Evolutionary conservation across 768 basidiomycete genomes (phyloP), one percentile per base, ranked within the genome.

Genomic region (Coprinopsis strossmayeri): DNA sequence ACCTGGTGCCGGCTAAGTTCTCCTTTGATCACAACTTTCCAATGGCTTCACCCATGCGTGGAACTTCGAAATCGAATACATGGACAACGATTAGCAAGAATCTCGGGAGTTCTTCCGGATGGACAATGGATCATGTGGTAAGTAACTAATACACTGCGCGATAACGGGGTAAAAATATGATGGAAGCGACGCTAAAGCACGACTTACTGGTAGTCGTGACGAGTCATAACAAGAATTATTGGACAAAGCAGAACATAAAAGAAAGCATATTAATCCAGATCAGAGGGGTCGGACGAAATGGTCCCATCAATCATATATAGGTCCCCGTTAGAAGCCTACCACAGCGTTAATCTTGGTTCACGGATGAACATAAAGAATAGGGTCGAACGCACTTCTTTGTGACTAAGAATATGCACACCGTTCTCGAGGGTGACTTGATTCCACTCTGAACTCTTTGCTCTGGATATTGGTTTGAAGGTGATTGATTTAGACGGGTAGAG

Each of bases 401-500:
- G 78, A 1, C 61, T 71, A 18, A 78, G 53, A 34, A 92, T 83
- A 34, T 62, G 74, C 7, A 78, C 63, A 11, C 73, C 73, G 32
- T 72, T 73, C 46, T 83, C 77, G 11, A 91, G 56, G 0, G 71
- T 70, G 5, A 84, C 77, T 34, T 68, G 70, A 54, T 68, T 66
- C 87, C 87, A 90, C 32, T 77, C 74, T 3, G 73, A 69, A 17
- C 66, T 56, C 34, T 69, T 63, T 24, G 58, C 64, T 45, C 66
- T 68, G 1, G 59, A 59, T 34, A 65, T 62, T 10, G 69, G 61
- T 2, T 65, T 64, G 58, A 91, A 82, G 0, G 74, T 68, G 28
- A 91, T 71, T 2, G 74, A 69, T 59, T 76, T 82, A 2, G 73
- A 76, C 0, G 74, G 65, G 12, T 83, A 69, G 25, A 90, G 69